Evolutionary conservation across 257 asterid species (phyloP).

Genomic region (Penstemon davidsonii): DNA sequence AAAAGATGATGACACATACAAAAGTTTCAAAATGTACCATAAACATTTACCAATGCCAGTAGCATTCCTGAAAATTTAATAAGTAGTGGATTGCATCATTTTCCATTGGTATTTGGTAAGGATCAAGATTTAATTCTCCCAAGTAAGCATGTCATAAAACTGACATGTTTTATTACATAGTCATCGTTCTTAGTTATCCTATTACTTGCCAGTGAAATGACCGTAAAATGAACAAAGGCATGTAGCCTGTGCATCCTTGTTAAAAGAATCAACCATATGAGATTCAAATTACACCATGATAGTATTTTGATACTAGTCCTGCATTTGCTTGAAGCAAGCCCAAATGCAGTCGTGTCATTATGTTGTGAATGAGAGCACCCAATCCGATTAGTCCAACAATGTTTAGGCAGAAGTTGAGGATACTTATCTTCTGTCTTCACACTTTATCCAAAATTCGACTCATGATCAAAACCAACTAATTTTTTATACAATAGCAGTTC

Average conservation of each 20-base stretch:
- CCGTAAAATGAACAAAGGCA: slow-evolving; percentile 4
- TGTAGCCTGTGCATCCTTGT: neutral
- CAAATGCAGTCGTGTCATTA: neutral
- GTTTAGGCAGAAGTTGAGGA: slow-evolving; percentile 9
- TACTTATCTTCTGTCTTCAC: neutral
- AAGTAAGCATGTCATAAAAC: neutral
- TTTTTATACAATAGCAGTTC: neutral
- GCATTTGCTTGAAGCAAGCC: neutral
- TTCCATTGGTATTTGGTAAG: neutral
- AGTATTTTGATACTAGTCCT: neutral
- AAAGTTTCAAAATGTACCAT: neutral
- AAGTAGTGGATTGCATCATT: neutral
- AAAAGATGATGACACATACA: neutral
- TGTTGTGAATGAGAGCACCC: slow-evolving; percentile 2
- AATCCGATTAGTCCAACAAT: slow-evolving; percentile 12
- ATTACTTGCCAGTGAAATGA: too few relatives aligned
- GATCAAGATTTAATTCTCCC: neutral
- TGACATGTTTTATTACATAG: neutral
- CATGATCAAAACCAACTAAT: slow-evolving; percentile 14
- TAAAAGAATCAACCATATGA: neutral
- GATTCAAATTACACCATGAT: too few relatives aligned
- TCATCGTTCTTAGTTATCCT: too few relatives aligned
- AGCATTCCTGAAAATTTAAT: too few relatives aligned
- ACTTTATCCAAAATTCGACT: neutral
- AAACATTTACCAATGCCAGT: too few relatives aligned